Percentiles rank a stretch among this genome's conserved stretches.
These are phyloP conservation scores for Dactylorhiza incarnata DNA, from an alignment of 106 monocot genomes.

Conservation along the genomic window DNA sequence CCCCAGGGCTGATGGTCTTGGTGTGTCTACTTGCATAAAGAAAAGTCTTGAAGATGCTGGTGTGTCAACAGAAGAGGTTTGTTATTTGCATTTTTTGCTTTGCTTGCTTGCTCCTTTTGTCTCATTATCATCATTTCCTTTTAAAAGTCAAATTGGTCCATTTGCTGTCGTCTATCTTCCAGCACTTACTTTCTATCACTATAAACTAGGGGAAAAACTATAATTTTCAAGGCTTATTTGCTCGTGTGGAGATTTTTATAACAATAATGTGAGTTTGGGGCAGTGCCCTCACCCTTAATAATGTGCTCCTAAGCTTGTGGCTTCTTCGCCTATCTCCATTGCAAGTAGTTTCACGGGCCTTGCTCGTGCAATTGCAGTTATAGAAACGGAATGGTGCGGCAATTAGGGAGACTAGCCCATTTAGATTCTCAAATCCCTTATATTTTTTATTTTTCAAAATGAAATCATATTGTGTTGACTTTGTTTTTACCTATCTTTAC, in stretches of 20 bases:
- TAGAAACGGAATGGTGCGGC: background rate
- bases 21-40: conserved; percentile 80
- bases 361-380: background rate
- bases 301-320: background rate
- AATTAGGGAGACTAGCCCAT: background rate
- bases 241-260: background rate
- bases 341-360: background rate
- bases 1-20: conserved; percentile 93
- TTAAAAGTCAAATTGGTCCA: background rate
- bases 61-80: conserved; percentile 87
- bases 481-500: too few relatives aligned
- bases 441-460: too few relatives aligned
- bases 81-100: background rate
- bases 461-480: too few relatives aligned
- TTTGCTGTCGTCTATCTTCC: background rate
- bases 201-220: background rate
- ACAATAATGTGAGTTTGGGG: background rate
- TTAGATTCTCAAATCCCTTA: too few relatives aligned
- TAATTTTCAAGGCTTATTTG: background rate
- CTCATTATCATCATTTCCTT: background rate
- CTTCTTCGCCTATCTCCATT: background rate
- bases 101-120: background rate
- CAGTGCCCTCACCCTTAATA: background rate
- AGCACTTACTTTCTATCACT: background rate
- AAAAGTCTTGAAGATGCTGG: conserved; percentile 93